Evolutionary conservation across 331 rosid species (phyloP).

Genomic region (Acacia pycnantha): DNA sequence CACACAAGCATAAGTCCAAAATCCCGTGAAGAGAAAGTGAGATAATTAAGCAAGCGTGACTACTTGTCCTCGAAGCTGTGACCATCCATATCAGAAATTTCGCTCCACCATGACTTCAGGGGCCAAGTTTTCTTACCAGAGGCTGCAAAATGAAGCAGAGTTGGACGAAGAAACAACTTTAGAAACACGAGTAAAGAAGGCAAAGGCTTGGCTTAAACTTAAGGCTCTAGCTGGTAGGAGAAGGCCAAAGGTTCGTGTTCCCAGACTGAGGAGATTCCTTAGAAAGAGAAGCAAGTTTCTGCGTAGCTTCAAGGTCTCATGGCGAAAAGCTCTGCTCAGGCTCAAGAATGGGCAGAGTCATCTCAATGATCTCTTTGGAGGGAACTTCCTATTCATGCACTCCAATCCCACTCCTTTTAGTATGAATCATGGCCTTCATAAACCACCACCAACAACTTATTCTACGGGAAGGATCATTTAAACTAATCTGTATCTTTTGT

Average conservation of each 20-base stretch:
- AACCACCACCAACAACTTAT: background rate
- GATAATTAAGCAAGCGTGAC: background rate
- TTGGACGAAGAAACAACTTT: background rate
- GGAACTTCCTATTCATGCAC: conserved; percentile 47
- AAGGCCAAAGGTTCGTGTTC: conserved; percentile 38
- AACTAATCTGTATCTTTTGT: background rate
- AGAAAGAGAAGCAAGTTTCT: conserved; percentile 33
- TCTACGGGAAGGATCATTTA: conserved; percentile 4
- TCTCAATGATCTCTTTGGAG: conserved; percentile 48
- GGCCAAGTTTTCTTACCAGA: conserved; percentile 31
- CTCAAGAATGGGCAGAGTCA: conserved; percentile 52
- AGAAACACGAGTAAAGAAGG: conserved; percentile 33
- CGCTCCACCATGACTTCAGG: conserved; percentile 5
- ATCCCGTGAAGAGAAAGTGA: background rate
- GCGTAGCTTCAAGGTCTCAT: conserved; percentile 26
- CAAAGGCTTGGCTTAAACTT: conserved; percentile 37
- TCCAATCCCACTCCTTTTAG: conserved; percentile 36
- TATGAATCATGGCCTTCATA: conserved; percentile 1
- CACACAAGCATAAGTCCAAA: background rate
- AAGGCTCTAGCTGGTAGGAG: conserved; percentile 40
- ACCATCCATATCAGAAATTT: background rate
- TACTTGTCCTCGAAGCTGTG: background rate
- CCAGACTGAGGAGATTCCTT: conserved; percentile 20
- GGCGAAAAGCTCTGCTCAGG: conserved; percentile 37
- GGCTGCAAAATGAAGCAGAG: conserved; percentile 33